These are phyloP conservation scores for Fusarium protoensiforme DNA, from an alignment of 2,329 filamentous ascomycete species.

Conservation along the genomic window DNA sequence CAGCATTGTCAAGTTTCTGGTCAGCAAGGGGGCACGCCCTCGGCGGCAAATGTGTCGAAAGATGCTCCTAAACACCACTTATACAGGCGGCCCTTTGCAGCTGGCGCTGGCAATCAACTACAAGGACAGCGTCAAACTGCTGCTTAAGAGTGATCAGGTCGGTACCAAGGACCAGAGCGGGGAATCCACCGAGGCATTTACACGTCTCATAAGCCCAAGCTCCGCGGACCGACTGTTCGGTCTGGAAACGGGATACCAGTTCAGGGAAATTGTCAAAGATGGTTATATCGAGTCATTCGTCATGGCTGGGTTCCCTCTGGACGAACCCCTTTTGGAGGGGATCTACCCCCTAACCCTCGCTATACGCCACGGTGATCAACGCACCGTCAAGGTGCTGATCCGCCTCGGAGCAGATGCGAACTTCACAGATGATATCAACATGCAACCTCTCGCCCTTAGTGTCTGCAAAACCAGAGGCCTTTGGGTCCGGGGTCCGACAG, in stretches of 20 bases:
- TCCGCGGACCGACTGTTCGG: neutral
- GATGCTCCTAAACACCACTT: neutral
- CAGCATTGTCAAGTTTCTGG: neutral
- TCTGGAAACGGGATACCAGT: too few relatives aligned
- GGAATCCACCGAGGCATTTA: neutral
- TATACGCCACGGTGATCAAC: neutral
- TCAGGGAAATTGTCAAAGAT: neutral
- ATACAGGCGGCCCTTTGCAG: neutral
- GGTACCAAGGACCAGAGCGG: neutral
- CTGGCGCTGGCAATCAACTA: neutral
- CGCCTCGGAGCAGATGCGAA: neutral
- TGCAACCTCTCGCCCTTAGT: neutral
- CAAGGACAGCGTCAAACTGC: neutral
- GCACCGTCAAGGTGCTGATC: neutral
- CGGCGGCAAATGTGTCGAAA: neutral
- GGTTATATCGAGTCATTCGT: neutral
- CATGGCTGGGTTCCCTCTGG: neutral
- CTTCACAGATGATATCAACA: neutral
- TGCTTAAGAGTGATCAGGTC: neutral
- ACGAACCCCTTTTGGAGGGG: neutral
- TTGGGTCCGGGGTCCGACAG: neutral
- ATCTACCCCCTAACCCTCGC: neutral
- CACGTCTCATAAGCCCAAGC: neutral
- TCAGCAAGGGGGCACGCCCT: neutral
- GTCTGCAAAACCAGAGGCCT: neutral